Percentiles rank a stretch among this genome's conserved stretches.
These are phyloP conservation scores for Scheffersomyces lignicola DNA, from an alignment of 1,139 yeast species.

Conservation along the genomic window DNA sequence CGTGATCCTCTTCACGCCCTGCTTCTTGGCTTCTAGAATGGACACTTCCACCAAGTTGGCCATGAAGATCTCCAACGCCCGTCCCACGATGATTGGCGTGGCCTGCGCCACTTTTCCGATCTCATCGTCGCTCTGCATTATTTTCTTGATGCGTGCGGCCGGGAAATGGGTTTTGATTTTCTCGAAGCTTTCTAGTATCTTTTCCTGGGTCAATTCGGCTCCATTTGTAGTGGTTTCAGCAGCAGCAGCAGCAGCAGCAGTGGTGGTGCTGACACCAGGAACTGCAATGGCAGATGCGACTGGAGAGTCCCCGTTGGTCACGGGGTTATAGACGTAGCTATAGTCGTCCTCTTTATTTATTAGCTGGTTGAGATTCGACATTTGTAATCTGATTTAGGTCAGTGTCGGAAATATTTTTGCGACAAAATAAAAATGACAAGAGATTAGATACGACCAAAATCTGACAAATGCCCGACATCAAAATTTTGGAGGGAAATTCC, in stretches of 20 bases:
- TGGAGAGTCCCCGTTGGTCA: not conserved
- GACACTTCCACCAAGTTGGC: conserved; percentile 87
- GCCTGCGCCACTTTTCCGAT: conserved; percentile 99
- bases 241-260: not conserved
- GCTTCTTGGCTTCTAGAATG: conserved; percentile 70
- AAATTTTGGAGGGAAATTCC: no score
- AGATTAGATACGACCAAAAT: no score
- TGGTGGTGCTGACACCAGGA: not conserved
- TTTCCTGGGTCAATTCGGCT: conserved; percentile 26
- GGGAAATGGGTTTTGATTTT: conserved; percentile 92
- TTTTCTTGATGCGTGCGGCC: conserved; percentile 91
- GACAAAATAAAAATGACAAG: no score
- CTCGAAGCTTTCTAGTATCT: conserved; percentile 38
- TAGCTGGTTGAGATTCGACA: conserved; percentile 15
- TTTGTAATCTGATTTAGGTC: no score
- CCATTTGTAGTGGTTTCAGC: conserved; percentile 8
- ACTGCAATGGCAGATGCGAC: not conserved
- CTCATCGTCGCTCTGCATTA: conserved; percentile 98
- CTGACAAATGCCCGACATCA: no score
- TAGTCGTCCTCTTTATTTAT: conserved; percentile 15
- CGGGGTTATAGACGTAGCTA: conserved; percentile 7
- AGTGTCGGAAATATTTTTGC: no score
- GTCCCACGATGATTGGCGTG: conserved; percentile 93
- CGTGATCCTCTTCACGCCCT: conserved; percentile 78
- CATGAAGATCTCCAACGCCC: conserved; percentile 90